Percentiles rank a stretch among this genome's conserved stretches.
phyloP scores from a whole-genome alignment of 768 basidiomycete species.

The Phylloporus arenicola region DNA sequence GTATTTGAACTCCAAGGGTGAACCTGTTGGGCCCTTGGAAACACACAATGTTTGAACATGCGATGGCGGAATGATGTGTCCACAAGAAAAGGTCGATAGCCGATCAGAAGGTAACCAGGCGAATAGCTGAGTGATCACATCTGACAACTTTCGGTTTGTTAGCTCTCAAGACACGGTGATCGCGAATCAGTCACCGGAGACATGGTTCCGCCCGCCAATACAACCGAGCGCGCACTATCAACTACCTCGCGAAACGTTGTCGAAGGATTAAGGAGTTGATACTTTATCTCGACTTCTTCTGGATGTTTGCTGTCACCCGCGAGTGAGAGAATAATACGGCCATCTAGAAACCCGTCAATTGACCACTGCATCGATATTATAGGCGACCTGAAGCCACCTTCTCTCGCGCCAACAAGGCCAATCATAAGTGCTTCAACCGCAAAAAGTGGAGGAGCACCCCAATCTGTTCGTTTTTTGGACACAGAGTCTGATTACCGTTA shows the following conservation, averaged over 20 bases:
- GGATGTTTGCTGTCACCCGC: constrained; percentile 33
- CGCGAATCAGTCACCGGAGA: constrained; percentile 64
- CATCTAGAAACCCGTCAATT: constrained; percentile 46
- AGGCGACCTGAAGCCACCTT: constrained; percentile 40
- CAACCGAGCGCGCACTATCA: constrained; percentile 72
- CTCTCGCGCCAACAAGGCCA: constrained; percentile 71
- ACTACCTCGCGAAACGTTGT: constrained; percentile 82
- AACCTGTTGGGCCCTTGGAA: constrained; percentile 67
- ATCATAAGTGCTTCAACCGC: constrained; percentile 73
- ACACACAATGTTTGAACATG: constrained; percentile 76
- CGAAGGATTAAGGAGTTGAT: constrained; percentile 89
- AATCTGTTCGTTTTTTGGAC: constrained; percentile 14
- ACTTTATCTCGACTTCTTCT: constrained; percentile 65
- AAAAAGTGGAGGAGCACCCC: constrained; percentile 70
- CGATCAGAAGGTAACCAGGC: constrained; percentile 52
- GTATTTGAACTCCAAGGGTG: constrained; percentile 76
- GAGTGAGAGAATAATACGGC: constrained; percentile 62
- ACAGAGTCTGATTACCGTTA: constrained; percentile 6
- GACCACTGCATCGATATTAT: not conserved
- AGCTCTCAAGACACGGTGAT: not conserved
- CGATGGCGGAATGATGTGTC: constrained; percentile 80
- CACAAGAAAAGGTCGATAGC: constrained; percentile 82
- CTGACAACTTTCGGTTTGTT: constrained; percentile 60
- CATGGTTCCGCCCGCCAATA: constrained; percentile 97
- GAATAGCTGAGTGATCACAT: constrained; percentile 79